Conservation (phyloP, 2,329 filamentous ascomycete species). For the Aspergillus sp. region DNA sequence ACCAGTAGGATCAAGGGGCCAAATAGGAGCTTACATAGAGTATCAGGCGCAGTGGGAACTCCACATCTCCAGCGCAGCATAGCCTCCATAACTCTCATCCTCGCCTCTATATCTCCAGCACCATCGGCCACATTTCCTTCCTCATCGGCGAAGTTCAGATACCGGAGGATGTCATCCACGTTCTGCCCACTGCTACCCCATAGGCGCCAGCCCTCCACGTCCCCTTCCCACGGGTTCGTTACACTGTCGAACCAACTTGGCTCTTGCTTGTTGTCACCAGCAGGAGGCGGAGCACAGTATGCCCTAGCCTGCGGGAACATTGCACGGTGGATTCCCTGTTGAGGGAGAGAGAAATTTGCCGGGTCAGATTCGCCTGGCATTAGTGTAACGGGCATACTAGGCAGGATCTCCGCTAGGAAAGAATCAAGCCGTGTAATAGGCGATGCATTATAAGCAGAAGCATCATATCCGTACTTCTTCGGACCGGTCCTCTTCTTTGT, state of each 20-base stretch:
- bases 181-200: slow-evolving; percentile 90
- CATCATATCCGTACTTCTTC: slow-evolving; percentile 95
- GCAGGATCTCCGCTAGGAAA: slow-evolving; percentile 78
- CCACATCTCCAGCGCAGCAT: slow-evolving; percentile 90
- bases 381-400: slow-evolving; percentile 83
- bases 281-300: slow-evolving; percentile 55
- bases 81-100: slow-evolving; percentile 87
- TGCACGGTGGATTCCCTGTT: slow-evolving; percentile 88
- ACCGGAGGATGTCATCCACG: slow-evolving; percentile 90
- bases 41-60: slow-evolving; percentile 94
- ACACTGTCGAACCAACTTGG: slow-evolving; percentile 81
- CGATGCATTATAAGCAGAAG: slow-evolving; percentile 79
- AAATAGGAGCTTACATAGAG: slow-evolving; percentile 68
- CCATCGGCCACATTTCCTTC: slow-evolving; percentile 27
- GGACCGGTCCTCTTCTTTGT: slow-evolving; percentile 52
- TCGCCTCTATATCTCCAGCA: slow-evolving; percentile 61
- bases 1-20: not conserved
- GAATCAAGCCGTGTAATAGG: slow-evolving; percentile 82
- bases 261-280: slow-evolving; percentile 42
- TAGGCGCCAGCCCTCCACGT: slow-evolving; percentile 85
- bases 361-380: slow-evolving; percentile 84
- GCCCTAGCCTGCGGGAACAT: slow-evolving; percentile 78
- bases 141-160: slow-evolving; percentile 61
- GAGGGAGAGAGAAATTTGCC: slow-evolving; percentile 84
- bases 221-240: slow-evolving; percentile 91